A percentile compares a stretch with the other conserved stretches of the same genome.
These are phyloP conservation scores for Trichosporon ovoides DNA, from an alignment of 1,284 basidiomycete genomes.

Conservation along the genomic window DNA sequence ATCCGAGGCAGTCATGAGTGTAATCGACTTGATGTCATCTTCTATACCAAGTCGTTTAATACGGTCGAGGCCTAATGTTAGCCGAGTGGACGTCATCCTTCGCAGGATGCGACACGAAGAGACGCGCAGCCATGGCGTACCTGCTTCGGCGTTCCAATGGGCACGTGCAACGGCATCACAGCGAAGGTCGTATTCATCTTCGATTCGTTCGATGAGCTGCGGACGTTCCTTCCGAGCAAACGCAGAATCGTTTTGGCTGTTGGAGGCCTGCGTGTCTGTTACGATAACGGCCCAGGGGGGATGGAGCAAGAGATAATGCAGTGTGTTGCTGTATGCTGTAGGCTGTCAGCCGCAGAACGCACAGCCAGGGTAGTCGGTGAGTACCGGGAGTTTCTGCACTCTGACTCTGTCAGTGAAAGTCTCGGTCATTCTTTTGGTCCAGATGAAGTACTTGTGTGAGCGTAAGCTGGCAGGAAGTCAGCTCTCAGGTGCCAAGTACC, in stretches of 20 bases:
- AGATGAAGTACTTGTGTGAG: constrained; percentile 24
- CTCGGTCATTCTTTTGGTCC: neutral
- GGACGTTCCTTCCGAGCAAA: constrained; percentile 1
- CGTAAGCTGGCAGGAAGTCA: constrained; percentile 12
- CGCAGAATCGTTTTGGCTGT: constrained; percentile 18
- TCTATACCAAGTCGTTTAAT: constrained; percentile 69
- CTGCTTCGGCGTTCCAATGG: constrained; percentile 74
- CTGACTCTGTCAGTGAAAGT: neutral
- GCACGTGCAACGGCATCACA: constrained; percentile 65
- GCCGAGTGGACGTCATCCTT: neutral
- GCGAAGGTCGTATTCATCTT: constrained; percentile 66
- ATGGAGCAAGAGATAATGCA: constrained; percentile 77
- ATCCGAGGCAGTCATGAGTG: constrained; percentile 64
- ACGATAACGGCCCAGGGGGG: constrained; percentile 66
- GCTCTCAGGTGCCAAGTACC: too few species aligned
- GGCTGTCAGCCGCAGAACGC: neutral
- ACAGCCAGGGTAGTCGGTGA: neutral
- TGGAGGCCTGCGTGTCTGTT: constrained; percentile 58
- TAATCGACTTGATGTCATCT: constrained; percentile 67
- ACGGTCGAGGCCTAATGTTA: constrained; percentile 62
- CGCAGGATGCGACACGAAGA: neutral
- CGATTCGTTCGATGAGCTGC: constrained; percentile 64
- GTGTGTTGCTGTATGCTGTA: constrained; percentile 69
- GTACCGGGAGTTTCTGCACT: constrained; percentile 2
- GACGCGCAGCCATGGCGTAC: too few species aligned